Percentiles rank a stretch among this genome's conserved stretches.
Evolutionary conservation across 495 filamentous ascomycete species (phyloP).

Genomic region (Trichoderma gamsii): DNA sequence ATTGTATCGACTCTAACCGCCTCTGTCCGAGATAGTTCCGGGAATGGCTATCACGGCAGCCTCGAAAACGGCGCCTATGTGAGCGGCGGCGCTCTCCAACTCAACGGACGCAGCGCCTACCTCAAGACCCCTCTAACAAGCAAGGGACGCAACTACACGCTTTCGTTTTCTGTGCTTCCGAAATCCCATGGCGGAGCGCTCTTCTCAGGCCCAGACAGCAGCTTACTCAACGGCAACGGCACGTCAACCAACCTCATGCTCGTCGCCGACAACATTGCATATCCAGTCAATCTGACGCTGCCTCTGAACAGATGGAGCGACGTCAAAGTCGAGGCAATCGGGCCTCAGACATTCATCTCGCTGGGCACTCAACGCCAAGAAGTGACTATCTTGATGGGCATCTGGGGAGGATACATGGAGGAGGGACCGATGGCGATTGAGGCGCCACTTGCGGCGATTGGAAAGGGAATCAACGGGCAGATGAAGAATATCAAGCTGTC

Average conservation of each 20-base stretch:
- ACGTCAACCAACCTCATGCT: constrained; percentile 32
- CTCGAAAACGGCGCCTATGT: constrained; percentile 18
- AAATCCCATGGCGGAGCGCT: constrained; percentile 26
- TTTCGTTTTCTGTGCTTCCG: constrained; percentile 33
- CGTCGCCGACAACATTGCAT: constrained; percentile 33
- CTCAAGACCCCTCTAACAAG: constrained; percentile 34
- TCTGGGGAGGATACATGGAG: constrained; percentile 8
- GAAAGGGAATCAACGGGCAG: neutral
- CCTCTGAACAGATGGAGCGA: constrained; percentile 33
- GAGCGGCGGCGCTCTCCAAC: constrained; percentile 11
- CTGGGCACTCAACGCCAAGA: neutral
- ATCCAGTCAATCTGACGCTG: constrained; percentile 34
- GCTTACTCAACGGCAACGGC: constrained; percentile 26
- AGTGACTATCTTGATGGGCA: constrained; percentile 3
- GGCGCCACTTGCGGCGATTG: neutral
- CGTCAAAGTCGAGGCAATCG: constrained; percentile 28
- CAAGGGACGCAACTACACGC: constrained; percentile 41
- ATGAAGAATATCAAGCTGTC: constrained; percentile 10
- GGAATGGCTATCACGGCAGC: constrained; percentile 34
- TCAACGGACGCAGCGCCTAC: constrained; percentile 3
- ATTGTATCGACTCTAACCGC: constrained; percentile 22
- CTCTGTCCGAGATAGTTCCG: constrained; percentile 32
- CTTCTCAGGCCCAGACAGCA: constrained; percentile 39
- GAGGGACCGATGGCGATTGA: constrained; percentile 10
- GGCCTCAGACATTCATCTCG: constrained; percentile 29